Percentiles rank a stretch among this genome's conserved stretches.
Evolutionary conservation across 331 rosid species (phyloP).

Genomic region (Malus hybrid): DNA sequence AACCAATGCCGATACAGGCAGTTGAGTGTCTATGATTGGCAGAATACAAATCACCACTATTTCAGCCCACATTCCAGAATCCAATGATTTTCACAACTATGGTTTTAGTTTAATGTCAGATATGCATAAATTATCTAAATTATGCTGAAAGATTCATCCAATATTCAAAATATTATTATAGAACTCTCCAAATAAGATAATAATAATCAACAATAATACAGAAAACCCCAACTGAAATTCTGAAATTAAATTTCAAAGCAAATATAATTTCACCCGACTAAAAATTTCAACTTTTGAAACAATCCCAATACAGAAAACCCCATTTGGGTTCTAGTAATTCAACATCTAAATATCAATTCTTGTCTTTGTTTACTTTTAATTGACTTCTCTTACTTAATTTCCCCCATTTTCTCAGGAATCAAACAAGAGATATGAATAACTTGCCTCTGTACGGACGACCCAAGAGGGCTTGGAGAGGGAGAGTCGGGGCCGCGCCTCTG

Average conservation of each 20-base stretch:
- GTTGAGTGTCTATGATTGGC: too few species aligned
- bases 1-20: background rate
- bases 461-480: conserved; percentile 60
- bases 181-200: too few species aligned
- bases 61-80: too few species aligned
- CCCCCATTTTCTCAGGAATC: background rate
- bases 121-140: too few species aligned
- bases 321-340: background rate
- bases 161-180: too few species aligned
- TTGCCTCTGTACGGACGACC: conserved; percentile 65
- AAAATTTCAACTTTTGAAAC: background rate
- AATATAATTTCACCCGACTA: background rate
- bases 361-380: background rate
- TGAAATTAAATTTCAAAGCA: background rate
- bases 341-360: background rate
- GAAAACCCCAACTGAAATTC: background rate
- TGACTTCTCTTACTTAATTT: background rate
- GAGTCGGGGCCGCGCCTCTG: conserved; percentile 29
- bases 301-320: background rate
- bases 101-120: background rate
- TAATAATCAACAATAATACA: background rate
- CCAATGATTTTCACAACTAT: background rate
- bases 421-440: background rate
- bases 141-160: background rate
- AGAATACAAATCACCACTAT: too few species aligned